phyloP scores from a whole-genome alignment of 768 basidiomycete genomes.

The Daedaleopsis nitida region DNA sequence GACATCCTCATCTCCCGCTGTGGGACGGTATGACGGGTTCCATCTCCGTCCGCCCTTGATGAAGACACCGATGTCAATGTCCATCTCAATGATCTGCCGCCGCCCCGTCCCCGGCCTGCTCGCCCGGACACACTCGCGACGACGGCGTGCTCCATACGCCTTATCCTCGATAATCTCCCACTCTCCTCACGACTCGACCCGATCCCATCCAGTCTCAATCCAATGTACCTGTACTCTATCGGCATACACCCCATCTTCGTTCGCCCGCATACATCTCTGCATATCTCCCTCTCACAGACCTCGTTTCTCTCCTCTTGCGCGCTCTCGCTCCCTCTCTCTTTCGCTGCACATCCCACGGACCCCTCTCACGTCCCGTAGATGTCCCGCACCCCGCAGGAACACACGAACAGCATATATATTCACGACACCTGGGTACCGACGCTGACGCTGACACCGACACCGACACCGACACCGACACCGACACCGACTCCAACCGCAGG shows the following conservation, averaged over 20 bases:
- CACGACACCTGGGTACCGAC: no score
- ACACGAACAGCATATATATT: no score
- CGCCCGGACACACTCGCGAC: background rate
- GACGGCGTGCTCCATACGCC: background rate
- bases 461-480: no score
- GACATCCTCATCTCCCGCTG: slow-evolving; percentile 28
- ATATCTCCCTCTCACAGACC: background rate
- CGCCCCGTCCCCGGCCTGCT: background rate
- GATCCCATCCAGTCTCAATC: background rate
- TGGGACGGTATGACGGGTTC: slow-evolving; percentile 9
- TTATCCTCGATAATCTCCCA: no score
- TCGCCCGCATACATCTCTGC: background rate
- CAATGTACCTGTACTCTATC: background rate
- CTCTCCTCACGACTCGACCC: no score
- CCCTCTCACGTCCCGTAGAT: background rate
- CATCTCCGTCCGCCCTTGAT: background rate
- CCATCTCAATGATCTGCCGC: background rate
- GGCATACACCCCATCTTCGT: background rate
- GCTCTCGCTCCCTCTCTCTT: no score
- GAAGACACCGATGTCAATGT: no score
- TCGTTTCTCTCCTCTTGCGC: background rate
- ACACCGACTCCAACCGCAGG: no score
- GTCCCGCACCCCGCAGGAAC: no score
- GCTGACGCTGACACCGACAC: no score
- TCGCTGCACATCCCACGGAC: background rate